These are phyloP conservation scores for Carallia pectinifolia DNA, from an alignment of 345 rosid genomes.

Conservation along the genomic window DNA sequence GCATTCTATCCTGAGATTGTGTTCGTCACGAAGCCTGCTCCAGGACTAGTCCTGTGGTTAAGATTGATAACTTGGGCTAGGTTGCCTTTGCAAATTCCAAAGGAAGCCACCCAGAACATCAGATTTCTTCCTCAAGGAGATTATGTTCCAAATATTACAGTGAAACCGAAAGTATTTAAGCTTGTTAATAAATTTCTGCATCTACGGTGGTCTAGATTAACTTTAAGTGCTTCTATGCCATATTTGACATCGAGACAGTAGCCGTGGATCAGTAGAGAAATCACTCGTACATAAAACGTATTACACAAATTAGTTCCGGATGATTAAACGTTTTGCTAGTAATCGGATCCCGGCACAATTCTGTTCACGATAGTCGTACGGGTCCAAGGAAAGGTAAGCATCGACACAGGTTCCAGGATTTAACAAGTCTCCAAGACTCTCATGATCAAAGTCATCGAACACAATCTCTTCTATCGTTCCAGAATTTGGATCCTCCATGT, in stretches of 20 bases:
- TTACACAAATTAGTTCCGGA: conserved; percentile 19
- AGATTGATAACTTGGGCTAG: neutral
- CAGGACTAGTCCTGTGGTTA: neutral
- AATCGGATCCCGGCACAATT: conserved; percentile 69
- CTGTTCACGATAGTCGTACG: conserved; percentile 56
- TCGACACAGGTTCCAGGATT: conserved; percentile 49
- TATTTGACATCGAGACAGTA: too few relatives aligned
- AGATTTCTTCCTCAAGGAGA: neutral
- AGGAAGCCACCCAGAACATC: neutral
- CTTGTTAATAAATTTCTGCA: neutral
- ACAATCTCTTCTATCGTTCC: conserved; percentile 49
- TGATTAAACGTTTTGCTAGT: conserved; percentile 55
- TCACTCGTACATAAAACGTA: too few relatives aligned
- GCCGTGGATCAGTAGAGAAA: too few relatives aligned
- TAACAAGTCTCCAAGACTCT: conserved; percentile 32
- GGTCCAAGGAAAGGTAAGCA: conserved; percentile 57
- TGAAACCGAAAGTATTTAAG: neutral
- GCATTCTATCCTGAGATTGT: neutral
- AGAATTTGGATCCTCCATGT: conserved; percentile 47
- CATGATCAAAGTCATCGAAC: conserved; percentile 39
- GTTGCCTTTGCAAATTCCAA: neutral
- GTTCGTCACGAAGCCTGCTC: neutral
- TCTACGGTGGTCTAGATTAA: neutral
- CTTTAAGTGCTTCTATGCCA: neutral
- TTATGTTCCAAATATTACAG: neutral